Base-by-base conservation (phyloP, 495 filamentous ascomycete genomes). In the Symbiotaphrina buchneri region DNA sequence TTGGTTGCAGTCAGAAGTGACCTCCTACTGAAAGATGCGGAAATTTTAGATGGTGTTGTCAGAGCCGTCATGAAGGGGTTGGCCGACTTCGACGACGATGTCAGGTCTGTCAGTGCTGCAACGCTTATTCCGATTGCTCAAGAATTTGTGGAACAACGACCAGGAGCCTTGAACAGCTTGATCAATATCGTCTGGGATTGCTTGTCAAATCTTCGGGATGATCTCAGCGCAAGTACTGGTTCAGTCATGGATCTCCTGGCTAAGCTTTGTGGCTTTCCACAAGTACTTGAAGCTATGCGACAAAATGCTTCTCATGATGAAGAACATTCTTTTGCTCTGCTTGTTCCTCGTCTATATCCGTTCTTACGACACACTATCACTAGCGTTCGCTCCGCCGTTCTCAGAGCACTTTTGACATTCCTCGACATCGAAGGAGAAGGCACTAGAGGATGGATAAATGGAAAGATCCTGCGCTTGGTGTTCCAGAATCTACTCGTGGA, bases 141-240 rank as follows among this genome's bases (percentile, higher is more conserved):
- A 45, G 85, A 95, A 42, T 82, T 95, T 41, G 83, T 97, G 34
- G 66, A 61, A 31, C 66, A 90, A 42, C 75, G 82, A 6, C 71
- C 80, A 30, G 56, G 54, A 23, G 73, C 78, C 19, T 64, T 97
- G 21, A 63, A 76, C 29, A 56, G 62, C 18, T 62, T 97, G 26
- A 92, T 95, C 52, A 71, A 75, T 47, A 87, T 94, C 39, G 83
- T 97, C 17, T 97, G 87, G 87, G 79, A 83, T 38, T 95, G 87
- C 52, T 63, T 97, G 14, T 91, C 87, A 5, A 84, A 90, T 44
- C 54, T 97, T 5, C 81, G 85, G 37, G 87, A 97, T 47, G 87
- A 97, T 49, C 60, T 97, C 10, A 93, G 83, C 49, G 90, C 87
- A 4, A 94, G 84, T 50, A 97, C 87, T 15, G 87, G 87, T 18